These are phyloP conservation scores for Mortierella sp. DNA, from an alignment of 371 early-diverging fungal species.

Conservation along the genomic window DNA sequence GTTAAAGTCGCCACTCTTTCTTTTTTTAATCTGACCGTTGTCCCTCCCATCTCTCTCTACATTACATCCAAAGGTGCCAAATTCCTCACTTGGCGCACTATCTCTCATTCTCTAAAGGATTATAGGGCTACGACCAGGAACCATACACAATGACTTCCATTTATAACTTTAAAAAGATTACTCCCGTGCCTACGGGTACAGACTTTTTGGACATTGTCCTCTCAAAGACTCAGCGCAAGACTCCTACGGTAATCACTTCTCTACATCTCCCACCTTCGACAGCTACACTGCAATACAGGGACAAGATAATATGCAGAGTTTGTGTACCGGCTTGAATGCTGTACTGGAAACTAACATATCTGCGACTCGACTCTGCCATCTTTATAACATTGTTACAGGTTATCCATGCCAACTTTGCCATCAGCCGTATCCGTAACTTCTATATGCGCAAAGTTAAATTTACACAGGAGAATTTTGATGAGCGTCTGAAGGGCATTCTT, in stretches of 20 bases:
- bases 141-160: slow-evolving; percentile 61
- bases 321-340: background rate
- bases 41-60: slow-evolving; percentile 8
- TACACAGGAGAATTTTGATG: slow-evolving; percentile 98
- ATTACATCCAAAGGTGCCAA: slow-evolving; percentile 7
- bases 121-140: slow-evolving; percentile 5
- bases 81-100: too few species aligned
- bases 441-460: slow-evolving; percentile 99
- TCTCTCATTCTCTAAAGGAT: background rate
- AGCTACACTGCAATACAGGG: background rate
- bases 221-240: slow-evolving; percentile 99
- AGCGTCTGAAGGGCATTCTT: slow-evolving; percentile 94
- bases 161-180: slow-evolving; percentile 99
- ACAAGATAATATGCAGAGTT: background rate
- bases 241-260: slow-evolving; percentile 94
- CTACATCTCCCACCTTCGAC: background rate
- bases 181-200: slow-evolving; percentile 93
- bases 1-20: background rate
- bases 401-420: slow-evolving; percentile 57
- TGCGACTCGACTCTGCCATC: background rate
- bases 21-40: slow-evolving; percentile 8
- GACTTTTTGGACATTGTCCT: slow-evolving; percentile 99
- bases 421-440: slow-evolving; percentile 95
- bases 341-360: background rate
- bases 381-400: slow-evolving; percentile 18